These are phyloP conservation scores for Climacium dendroides DNA, from an alignment of 225 moss, liverwort and hornwort species.

Conservation along the genomic window DNA sequence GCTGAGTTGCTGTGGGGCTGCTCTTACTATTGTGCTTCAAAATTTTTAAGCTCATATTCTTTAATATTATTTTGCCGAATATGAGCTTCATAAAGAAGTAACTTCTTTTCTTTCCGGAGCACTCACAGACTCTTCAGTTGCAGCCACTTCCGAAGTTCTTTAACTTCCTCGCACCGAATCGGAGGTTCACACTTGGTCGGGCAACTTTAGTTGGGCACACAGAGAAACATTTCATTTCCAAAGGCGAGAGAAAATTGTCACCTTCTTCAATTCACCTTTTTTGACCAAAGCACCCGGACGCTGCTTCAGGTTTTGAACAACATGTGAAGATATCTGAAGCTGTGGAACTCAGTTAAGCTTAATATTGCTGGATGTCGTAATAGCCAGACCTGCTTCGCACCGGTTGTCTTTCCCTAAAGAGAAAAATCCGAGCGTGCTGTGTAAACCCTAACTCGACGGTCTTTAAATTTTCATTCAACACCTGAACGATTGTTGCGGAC, in stretches of 20 bases:
- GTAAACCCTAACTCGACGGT: background rate
- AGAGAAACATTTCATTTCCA: background rate
- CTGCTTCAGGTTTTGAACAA: background rate
- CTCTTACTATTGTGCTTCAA: too few species aligned
- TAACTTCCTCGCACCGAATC: background rate
- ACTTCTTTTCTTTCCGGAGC: background rate
- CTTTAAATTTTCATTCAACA: too few species aligned
- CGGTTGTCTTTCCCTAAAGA: background rate
- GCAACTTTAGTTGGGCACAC: background rate
- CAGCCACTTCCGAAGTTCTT: too few species aligned
- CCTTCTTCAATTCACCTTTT: background rate
- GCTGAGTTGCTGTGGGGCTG: too few species aligned
- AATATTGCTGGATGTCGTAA: background rate
- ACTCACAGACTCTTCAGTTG: too few species aligned
- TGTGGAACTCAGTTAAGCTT: background rate
- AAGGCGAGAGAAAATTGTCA: background rate
- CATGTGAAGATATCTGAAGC: background rate
- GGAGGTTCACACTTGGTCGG: background rate
- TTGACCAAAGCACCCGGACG: background rate
- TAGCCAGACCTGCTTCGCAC: background rate
- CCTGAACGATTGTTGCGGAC: background rate
- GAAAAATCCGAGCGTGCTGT: background rate
- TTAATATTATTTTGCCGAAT: too few species aligned
- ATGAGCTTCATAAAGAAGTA: background rate
- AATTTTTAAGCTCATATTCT: too few species aligned